Conservation (phyloP, 352 stramenopile genomes). For the Globisporangium cystogenes region DNA sequence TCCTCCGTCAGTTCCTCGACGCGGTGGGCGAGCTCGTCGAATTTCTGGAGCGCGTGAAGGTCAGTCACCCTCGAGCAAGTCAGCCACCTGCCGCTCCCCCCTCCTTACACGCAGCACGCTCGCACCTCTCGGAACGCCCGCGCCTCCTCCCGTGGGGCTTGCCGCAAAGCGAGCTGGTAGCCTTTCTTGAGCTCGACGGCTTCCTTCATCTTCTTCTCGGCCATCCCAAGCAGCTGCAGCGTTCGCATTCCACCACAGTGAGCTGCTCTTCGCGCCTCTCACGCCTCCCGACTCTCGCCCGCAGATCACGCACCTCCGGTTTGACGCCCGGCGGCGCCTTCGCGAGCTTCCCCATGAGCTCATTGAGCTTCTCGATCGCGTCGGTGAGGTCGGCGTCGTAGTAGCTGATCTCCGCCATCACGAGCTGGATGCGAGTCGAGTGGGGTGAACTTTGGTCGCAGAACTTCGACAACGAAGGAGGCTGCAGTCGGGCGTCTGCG, state of each 20-base stretch:
- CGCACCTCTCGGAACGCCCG: constrained; percentile 62
- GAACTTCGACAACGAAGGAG: no score
- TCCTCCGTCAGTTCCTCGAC: constrained; percentile 79
- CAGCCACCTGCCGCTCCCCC: neutral
- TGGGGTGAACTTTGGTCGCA: no score
- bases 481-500: no score
- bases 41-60: constrained; percentile 43
- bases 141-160: constrained; percentile 66
- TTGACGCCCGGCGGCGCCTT: constrained; percentile 69
- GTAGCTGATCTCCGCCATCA: constrained; percentile 86
- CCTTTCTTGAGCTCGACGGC: constrained; percentile 83
- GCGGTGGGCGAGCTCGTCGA: constrained; percentile 69
- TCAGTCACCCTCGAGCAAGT: neutral
- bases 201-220: constrained; percentile 82
- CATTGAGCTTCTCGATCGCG: constrained; percentile 78
- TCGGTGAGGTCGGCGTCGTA: constrained; percentile 84
- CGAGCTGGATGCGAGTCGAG: neutral
- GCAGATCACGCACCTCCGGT: constrained; percentile 34
- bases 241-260: neutral
- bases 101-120: no score
- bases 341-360: constrained; percentile 78
- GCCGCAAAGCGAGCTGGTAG: constrained; percentile 73
- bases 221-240: constrained; percentile 58
- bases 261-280: neutral
- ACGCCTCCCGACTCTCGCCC: neutral